Evolutionary conservation across 345 rosid genomes (phyloP).

Genomic region (Brassica cretica): DNA sequence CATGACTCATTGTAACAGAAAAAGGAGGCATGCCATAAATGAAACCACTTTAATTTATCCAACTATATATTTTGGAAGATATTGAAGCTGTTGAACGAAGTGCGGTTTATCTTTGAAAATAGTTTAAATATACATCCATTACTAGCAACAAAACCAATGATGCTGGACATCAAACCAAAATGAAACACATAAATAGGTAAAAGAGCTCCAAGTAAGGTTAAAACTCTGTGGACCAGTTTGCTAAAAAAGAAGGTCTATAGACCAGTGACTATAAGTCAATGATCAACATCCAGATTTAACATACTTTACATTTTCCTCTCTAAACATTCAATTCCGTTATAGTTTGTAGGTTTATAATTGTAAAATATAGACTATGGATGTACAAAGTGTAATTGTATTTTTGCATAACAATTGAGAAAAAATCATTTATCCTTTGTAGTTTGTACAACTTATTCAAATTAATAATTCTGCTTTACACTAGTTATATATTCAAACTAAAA

Average conservation of each 20-base stretch:
- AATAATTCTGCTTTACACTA: not conserved
- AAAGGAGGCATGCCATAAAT: slow-evolving; percentile 22
- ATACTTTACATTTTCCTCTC: not conserved
- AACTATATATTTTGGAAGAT: not conserved
- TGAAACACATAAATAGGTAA: not conserved
- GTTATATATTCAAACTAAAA: not conserved
- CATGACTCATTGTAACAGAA: slow-evolving; percentile 25
- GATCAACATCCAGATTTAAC: not conserved
- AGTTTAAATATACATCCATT: not conserved
- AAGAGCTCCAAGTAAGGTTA: not conserved
- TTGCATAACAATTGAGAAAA: not conserved
- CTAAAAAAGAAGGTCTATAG: not conserved
- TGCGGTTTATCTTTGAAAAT: slow-evolving; percentile 10
- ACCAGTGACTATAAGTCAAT: slow-evolving; percentile 4
- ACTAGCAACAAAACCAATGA: not conserved
- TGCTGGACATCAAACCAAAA: not conserved
- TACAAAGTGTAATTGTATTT: not conserved
- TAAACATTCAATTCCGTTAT: not conserved
- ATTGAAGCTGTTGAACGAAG: not conserved
- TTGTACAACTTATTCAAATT: not conserved
- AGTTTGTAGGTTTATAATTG: not conserved
- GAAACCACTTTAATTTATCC: not conserved
- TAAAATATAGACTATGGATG: not conserved
- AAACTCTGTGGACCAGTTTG: not conserved
- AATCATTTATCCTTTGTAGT: not conserved